phyloP scores from a whole-genome alignment of 23 red algal species.

The Gracilaria vermiculophylla region DNA sequence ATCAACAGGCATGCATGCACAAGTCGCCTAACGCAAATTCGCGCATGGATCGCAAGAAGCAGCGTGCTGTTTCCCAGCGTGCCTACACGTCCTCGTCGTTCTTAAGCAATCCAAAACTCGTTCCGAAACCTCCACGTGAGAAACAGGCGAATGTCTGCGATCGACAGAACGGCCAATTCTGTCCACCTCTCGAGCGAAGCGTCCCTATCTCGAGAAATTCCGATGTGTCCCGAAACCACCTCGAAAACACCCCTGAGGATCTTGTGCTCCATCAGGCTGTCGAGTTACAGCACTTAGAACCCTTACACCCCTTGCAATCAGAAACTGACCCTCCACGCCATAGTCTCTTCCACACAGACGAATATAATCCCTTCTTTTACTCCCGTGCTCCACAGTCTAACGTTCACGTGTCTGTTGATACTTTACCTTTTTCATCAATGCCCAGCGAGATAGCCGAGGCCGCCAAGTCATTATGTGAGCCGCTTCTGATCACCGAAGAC shows the following conservation, averaged over 20 bases:
- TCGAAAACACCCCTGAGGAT: no score
- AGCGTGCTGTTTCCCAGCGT: background rate
- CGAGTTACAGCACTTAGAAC: background rate
- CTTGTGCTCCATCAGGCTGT: no score
- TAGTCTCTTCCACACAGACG: background rate
- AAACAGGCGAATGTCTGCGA: background rate
- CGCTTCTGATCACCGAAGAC: background rate
- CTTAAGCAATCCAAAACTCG: background rate
- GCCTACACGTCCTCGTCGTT: background rate
- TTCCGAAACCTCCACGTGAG: background rate
- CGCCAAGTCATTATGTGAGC: conserved; percentile 7
- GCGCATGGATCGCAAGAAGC: background rate
- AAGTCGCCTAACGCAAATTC: background rate
- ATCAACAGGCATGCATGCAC: background rate
- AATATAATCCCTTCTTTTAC: background rate
- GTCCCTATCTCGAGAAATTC: background rate
- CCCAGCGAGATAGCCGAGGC: conserved; percentile 14
- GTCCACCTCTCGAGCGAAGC: background rate
- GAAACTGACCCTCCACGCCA: background rate
- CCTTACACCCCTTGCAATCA: background rate
- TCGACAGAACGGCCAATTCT: background rate
- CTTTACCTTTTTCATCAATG: background rate
- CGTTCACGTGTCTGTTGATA: background rate
- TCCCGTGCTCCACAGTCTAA: background rate
- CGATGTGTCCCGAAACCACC: no score